Base-by-base conservation (phyloP, 495 filamentous ascomycete species). In the Aspergillus affinis region DNA sequence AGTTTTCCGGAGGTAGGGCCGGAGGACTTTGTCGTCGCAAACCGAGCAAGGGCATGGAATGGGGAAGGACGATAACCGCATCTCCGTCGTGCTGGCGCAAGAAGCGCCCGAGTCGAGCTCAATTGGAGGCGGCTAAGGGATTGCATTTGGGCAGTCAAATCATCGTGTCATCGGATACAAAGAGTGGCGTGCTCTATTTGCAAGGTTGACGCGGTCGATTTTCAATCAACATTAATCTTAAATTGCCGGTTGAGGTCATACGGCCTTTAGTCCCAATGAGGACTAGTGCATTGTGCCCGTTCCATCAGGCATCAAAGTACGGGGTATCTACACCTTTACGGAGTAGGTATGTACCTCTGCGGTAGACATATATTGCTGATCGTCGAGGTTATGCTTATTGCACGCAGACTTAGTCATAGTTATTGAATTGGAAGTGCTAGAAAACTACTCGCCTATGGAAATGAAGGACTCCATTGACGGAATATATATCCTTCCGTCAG, bases 1-100 rank as follows among this genome's bases (percentile, higher is more conserved):
- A 92, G 82, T 59, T 69, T 71, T 48, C 58, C 60, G 19, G 63
- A 6, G 23, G 44, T 53, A 6, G 70, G 48, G 0, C 68, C 78
- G 19, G 64, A 36, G 6, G 67, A 79, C 30, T 65, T 64, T 58
- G 66, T 50, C 21, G 51, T 61, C 13, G 59, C 44, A 51, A 61
- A 51, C 5, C 48, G 67, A 60, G 44, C 67, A 62, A 48, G 63
- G 48, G 46, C 61, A 62, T 46, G 61, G 26, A 56, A 59, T 47
- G 59, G 57, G 48, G 23, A 61, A 30, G 53, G 60, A 52, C 54
- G 65, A 51, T 45, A 50, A 65, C 23, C 57, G 64, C 58, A 64
- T n/a, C 60, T 57, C 51, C 54, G 55, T 54, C 69, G 60, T 32
- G 65, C 62, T 50, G 62, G 68, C 26, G 65, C 54, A n/a, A 71